Percentiles rank a stretch among this genome's conserved stretches.
Evolutionary conservation across 129 eudicot genomes (phyloP).

Genomic region (Silybum marianum): DNA sequence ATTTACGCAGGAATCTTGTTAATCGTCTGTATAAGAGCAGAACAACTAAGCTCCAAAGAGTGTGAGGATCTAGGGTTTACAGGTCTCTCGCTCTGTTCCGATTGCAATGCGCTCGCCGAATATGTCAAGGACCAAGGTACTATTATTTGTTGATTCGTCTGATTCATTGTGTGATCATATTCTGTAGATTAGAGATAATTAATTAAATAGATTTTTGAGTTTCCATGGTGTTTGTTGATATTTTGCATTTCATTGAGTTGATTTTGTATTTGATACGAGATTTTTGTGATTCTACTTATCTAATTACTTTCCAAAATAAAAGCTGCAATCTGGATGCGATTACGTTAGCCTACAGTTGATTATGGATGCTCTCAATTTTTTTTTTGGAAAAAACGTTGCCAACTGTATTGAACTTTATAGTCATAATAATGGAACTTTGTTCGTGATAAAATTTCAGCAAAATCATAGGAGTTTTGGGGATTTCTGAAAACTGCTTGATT

Average conservation of each 20-base stretch:
- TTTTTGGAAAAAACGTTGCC: not conserved
- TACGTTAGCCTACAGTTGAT: not conserved
- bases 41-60: conserved; percentile 66
- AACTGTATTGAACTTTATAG: not conserved
- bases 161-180: not conserved
- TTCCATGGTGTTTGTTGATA: not conserved
- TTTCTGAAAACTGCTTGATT: not conserved
- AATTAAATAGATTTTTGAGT: not conserved
- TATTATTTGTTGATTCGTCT: not conserved
- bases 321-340: not conserved
- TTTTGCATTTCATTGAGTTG: conserved; percentile 3
- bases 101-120: conserved; percentile 79
- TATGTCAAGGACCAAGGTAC: conserved; percentile 86
- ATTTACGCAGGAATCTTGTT: conserved; percentile 6
- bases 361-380: not conserved
- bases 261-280: conserved; percentile 7
- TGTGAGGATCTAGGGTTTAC: conserved; percentile 88
- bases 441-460: not conserved
- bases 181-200: not conserved
- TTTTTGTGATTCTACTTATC: not conserved
- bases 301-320: not conserved
- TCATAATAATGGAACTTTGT: too few species aligned
- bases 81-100: conserved; percentile 96
- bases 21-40: conserved; percentile 30
- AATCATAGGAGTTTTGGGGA: not conserved